phyloP scores from a whole-genome alignment of 2,329 filamentous ascomycete genomes.

The Alternaria sp. region DNA sequence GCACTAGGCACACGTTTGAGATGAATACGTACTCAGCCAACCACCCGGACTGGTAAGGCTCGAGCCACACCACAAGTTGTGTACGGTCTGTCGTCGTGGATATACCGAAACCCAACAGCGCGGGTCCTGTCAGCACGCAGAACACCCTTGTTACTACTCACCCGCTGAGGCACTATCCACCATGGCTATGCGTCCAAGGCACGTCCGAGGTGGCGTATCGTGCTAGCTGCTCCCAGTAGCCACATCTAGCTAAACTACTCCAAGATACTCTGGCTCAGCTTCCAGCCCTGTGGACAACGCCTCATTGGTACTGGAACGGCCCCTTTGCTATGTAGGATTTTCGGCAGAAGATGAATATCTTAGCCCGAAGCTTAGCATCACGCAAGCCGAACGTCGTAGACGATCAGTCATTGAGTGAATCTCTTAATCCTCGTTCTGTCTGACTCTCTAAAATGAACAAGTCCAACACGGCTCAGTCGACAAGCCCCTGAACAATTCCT shows the following conservation, averaged over 20 bases:
- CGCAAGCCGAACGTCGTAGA: conserved; percentile 28
- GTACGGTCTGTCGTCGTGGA: conserved; percentile 21
- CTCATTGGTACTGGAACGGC: conserved; percentile 23
- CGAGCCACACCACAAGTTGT: conserved; percentile 33
- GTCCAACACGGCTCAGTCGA: conserved; percentile 38
- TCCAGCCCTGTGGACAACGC: conserved; percentile 18
- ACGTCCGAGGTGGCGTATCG: conserved; percentile 29
- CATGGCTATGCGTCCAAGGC: conserved; percentile 29
- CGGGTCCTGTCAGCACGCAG: conserved; percentile 42
- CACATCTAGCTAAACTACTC: conserved; percentile 20
- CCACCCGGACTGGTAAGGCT: conserved; percentile 30
- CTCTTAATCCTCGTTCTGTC: conserved; percentile 29
- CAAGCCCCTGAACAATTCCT: conserved; percentile 31
- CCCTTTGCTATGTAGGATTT: conserved; percentile 31
- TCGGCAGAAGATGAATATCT: conserved; percentile 29
- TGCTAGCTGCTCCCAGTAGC: conserved; percentile 20
- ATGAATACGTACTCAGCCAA: conserved; percentile 29
- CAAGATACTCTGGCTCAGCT: conserved; percentile 28
- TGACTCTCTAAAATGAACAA: conserved; percentile 27
- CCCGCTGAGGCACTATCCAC: conserved; percentile 44
- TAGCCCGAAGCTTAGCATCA: conserved; percentile 27
- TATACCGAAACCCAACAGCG: conserved; percentile 20
- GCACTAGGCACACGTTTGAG: background rate
- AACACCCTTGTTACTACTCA: conserved; percentile 33
- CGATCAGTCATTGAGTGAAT: conserved; percentile 35